Evolutionary conservation across 2,329 filamentous ascomycete species (phyloP).

Genomic region (Claviceps sorghi): DNA sequence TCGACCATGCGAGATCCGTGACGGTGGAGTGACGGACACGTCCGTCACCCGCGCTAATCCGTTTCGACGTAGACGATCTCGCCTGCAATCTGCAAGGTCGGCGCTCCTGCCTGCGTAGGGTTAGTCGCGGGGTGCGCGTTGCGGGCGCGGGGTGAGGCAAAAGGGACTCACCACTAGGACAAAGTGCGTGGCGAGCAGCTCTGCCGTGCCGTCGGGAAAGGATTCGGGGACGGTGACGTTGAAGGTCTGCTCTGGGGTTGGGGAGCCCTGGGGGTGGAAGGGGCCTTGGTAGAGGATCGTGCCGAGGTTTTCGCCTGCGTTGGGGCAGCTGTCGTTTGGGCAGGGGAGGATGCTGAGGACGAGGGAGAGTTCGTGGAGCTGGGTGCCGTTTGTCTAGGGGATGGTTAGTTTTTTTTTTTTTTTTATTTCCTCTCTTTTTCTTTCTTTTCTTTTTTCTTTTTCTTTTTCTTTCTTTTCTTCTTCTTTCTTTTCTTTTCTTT

Average conservation of each 20-base stretch:
- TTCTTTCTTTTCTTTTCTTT: too few relatives aligned
- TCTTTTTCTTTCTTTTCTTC: too few relatives aligned
- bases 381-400: conserved; percentile 1
- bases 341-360: conserved; percentile 4
- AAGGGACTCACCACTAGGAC: conserved; percentile 1
- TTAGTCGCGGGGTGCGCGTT: not conserved
- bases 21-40: too few relatives aligned
- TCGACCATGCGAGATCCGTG: too few relatives aligned
- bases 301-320: not conserved
- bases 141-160: not conserved
- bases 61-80: not conserved
- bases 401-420: too few relatives aligned
- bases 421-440: too few relatives aligned
- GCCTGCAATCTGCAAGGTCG: not conserved
- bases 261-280: not conserved
- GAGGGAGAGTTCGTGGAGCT: not conserved
- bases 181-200: conserved; percentile 5
- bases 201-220: not conserved
- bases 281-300: not conserved
- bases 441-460: too few relatives aligned
- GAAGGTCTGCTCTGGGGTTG: not conserved
- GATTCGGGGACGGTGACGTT: not conserved
- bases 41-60: not conserved
- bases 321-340: not conserved
- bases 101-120: not conserved